Evolutionary conservation across 176 grass and related monocot species (phyloP), one percentile per base, ranked within the genome.

Genomic region (Dactylis glomerata): DNA sequence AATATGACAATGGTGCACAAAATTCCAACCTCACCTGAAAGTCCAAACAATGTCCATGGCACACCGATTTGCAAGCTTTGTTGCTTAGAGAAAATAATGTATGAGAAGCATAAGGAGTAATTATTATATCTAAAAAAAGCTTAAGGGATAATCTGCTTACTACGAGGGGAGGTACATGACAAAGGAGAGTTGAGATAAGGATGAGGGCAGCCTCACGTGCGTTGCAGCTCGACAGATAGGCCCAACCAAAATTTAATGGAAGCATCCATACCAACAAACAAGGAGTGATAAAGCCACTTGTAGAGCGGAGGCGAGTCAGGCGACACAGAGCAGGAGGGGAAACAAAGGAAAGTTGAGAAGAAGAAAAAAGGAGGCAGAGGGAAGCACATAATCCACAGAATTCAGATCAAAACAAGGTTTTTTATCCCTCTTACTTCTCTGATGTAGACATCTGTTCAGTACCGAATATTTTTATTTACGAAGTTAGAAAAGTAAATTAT

Each of bases 171-270:
- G 11, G 19, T 37, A 45, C 42, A 16, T 40, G 65, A 65, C 11
- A 85, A 56, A 46, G 85, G 45, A 68, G 85, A 23, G 74, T 75
- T 34, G 61, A 10, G 85, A 85, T 89, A 85, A 92, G 78, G 77
- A 88, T 63, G 61, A 92, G 82, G 67, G 71, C 44, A 88, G 59
- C 71, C 82, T 49, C 83, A 92, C 85, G 86, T 88, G 90, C 86
- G 62, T 14, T 57, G 82, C 82, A 73, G 86, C 86, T 85, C 44
- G 82, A 82, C 82, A 86, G 82, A 89, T 64, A 67, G 82, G 82
- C 78, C 67, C 67, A 84, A 84, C 80, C 57, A 47, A 81, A 81
- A 62, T 62, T 77, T 81, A 76, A 85, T 85, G 41, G 59, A 66
- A 66, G 77, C 68, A 31, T 58, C 67, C 55, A 75, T 68, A 77